Evolutionary conservation across 2,329 filamentous ascomycete species (phyloP).

Genomic region (Aaosphaeria pasadenensis): DNA sequence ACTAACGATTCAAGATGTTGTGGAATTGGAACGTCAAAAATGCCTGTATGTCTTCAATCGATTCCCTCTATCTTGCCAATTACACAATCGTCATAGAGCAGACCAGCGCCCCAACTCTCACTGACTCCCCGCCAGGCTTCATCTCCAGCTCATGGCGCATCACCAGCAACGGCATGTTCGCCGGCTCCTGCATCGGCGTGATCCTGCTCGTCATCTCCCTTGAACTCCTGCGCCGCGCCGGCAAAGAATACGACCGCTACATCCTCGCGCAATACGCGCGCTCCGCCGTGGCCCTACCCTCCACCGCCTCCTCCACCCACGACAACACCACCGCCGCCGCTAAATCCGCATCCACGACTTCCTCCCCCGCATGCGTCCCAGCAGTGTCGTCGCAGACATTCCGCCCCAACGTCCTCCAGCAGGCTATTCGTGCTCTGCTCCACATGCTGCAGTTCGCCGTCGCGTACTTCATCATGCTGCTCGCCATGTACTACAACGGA

Average conservation of each 20-base stretch:
- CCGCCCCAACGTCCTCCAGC: conserved; percentile 63
- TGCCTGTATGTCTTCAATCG: conserved; percentile 43
- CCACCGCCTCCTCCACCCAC: conserved; percentile 13
- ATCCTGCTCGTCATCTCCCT: conserved; percentile 69
- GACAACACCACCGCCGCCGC: conserved; percentile 9
- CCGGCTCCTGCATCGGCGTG: conserved; percentile 76
- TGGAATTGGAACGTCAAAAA: conserved; percentile 78
- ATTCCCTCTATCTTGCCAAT: not conserved
- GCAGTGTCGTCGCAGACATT: conserved; percentile 15
- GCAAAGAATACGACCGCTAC: conserved; percentile 72
- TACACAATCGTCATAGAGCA: not conserved
- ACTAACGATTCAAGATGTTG: conserved; percentile 57
- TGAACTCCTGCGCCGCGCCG: conserved; percentile 67
- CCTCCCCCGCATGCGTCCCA: not conserved
- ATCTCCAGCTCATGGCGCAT: conserved; percentile 70
- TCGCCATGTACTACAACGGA: conserved; percentile 64
- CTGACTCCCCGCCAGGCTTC: conserved; percentile 46
- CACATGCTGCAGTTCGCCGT: conserved; percentile 73
- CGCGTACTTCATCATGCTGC: conserved; percentile 77
- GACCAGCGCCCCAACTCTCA: not conserved
- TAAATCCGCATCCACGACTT: conserved; percentile 2
- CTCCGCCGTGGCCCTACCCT: conserved; percentile 9
- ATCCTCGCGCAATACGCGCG: conserved; percentile 54
- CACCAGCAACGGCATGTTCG: conserved; percentile 68
- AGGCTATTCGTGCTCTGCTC: conserved; percentile 65